These are phyloP conservation scores for Cochlearia excelsa DNA, from an alignment of 345 rosid genomes.

Conservation along the genomic window DNA sequence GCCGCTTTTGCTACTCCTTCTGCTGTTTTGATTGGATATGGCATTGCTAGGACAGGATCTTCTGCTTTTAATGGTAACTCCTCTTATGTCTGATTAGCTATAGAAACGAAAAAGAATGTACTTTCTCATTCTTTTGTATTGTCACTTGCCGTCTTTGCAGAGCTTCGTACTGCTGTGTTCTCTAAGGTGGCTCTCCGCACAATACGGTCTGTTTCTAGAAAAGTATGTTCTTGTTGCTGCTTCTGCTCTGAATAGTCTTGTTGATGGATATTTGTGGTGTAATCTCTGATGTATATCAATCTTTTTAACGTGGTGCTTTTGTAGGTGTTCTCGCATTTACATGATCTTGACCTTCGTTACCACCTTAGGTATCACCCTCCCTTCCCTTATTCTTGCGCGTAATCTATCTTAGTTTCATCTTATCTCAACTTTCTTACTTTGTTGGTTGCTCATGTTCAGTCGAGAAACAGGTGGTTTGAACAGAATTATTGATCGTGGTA, in stretches of 20 bases:
- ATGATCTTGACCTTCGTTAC: conserved; percentile 82
- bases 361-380: conserved; percentile 71
- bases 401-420: conserved; percentile 8
- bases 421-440: conserved; percentile 29
- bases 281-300: background rate
- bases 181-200: conserved; percentile 91
- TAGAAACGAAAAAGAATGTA: background rate
- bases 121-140: conserved; percentile 16
- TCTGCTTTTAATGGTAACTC: conserved; percentile 86
- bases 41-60: conserved; percentile 78
- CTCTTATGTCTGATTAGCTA: background rate
- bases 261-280: background rate
- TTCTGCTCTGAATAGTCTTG: background rate
- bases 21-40: conserved; percentile 85
- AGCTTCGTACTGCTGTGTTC: conserved; percentile 90
- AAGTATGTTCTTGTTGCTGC: conserved; percentile 46
- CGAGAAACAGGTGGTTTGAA: conserved; percentile 97
- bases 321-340: conserved; percentile 94
- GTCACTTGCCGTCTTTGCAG: conserved; percentile 43
- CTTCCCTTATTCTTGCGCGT: conserved; percentile 1
- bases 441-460: conserved; percentile 43
- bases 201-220: conserved; percentile 84
- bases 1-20: conserved; percentile 79
- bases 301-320: conserved; percentile 17
- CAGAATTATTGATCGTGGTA: conserved; percentile 95